Evolutionary conservation across 495 filamentous ascomycete genomes (phyloP).

Genomic region (Neurospora terricola): DNA sequence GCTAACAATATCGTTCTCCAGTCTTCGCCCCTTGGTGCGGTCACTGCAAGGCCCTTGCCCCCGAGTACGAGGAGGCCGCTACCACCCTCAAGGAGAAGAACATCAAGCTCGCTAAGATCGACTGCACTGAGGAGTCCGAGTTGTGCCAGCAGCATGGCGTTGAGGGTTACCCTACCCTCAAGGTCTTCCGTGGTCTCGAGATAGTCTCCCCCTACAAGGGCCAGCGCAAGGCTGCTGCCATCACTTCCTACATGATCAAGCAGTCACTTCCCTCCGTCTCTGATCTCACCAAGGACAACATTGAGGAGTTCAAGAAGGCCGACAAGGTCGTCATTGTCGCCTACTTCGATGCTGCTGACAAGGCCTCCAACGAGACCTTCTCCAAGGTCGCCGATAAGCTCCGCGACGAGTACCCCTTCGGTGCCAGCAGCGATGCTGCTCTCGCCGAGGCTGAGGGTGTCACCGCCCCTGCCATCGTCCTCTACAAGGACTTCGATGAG

Average conservation of each 20-base stretch:
- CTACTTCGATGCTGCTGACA: constrained; percentile 78
- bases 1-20: constrained; percentile 17
- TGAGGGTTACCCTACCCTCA: constrained; percentile 95
- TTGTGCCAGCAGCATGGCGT: constrained; percentile 85
- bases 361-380: constrained; percentile 74
- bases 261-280: constrained; percentile 93
- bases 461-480: constrained; percentile 73
- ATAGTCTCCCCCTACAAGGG: constrained; percentile 75
- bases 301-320: constrained; percentile 93
- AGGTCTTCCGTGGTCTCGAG: constrained; percentile 94
- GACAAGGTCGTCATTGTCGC: constrained; percentile 94
- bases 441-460: constrained; percentile 87
- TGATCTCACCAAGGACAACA: constrained; percentile 59
- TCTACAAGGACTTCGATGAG: constrained; percentile 98
- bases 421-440: constrained; percentile 66
- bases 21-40: constrained; percentile 70
- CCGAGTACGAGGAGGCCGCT: constrained; percentile 83
- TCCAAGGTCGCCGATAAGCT: constrained; percentile 68
- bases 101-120: constrained; percentile 85
- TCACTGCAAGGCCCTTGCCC: constrained; percentile 77
- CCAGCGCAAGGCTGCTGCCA: constrained; percentile 85
- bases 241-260: constrained; percentile 98
- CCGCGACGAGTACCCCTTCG: constrained; percentile 88
- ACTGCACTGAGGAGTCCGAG: constrained; percentile 90
- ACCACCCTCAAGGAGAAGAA: constrained; percentile 91